Percentiles rank a stretch among this genome's conserved stretches.
phyloP scores from a whole-genome alignment of 208 protist species.

The Wallacemonas sp. region DNA sequence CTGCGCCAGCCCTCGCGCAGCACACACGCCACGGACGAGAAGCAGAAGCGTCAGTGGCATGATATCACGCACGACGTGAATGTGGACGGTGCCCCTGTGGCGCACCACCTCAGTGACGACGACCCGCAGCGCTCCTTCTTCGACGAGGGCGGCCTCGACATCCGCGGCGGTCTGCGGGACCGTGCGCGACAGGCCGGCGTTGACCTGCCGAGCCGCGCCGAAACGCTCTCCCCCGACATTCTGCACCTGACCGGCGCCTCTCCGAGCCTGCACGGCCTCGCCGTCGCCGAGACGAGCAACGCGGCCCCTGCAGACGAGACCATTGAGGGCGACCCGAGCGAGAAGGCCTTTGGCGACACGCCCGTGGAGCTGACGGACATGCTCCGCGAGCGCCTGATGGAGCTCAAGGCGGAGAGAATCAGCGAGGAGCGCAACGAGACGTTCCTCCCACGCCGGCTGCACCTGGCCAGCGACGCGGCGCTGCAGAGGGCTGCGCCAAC shows the following conservation, averaged over 20 bases:
- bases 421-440: slow-evolving; percentile 79
- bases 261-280: slow-evolving; percentile 49
- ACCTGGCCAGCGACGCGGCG: slow-evolving; percentile 38
- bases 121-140: slow-evolving; percentile 62
- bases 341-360: slow-evolving; percentile 71
- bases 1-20: slow-evolving; percentile 41
- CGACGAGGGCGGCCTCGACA: slow-evolving; percentile 76
- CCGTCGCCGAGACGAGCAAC: slow-evolving; percentile 61
- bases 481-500: slow-evolving; percentile 22
- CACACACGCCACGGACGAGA: slow-evolving; percentile 31
- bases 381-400: slow-evolving; percentile 86
- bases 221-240: slow-evolving; percentile 67
- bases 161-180: slow-evolving; percentile 42
- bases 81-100: slow-evolving; percentile 45
- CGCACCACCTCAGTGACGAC: slow-evolving; percentile 17
- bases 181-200: slow-evolving; percentile 5
- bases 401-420: slow-evolving; percentile 81
- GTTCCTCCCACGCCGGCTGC: slow-evolving; percentile 65
- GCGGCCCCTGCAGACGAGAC: slow-evolving; percentile 71
- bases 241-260: slow-evolving; percentile 72
- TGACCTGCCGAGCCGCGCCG: slow-evolving; percentile 21
- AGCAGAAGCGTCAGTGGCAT: slow-evolving; percentile 48
- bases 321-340: slow-evolving; percentile 43
- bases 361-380: slow-evolving; percentile 89
- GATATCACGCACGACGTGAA: slow-evolving; percentile 52